Conservation (phyloP, 305 asterid species). For the Fraxinus xanthoxyloides region DNA sequence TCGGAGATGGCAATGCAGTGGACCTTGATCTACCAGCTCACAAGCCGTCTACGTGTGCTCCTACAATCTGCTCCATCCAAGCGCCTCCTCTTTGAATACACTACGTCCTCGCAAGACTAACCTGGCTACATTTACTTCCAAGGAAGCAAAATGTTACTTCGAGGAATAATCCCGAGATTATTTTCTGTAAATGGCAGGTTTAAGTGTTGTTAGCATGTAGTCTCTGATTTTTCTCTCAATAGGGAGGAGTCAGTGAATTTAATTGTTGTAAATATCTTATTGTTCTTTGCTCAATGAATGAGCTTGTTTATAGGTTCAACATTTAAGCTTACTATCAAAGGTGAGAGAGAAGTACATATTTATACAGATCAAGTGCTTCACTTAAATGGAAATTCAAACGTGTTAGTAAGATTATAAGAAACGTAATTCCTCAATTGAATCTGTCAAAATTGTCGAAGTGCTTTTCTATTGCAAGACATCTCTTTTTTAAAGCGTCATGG, state of each 20-base stretch:
- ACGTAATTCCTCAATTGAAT: background rate
- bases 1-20: conserved; percentile 99
- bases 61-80: conserved; percentile 92
- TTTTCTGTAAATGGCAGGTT: background rate
- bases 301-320: conserved; percentile 21
- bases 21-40: conserved; percentile 95
- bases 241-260: background rate
- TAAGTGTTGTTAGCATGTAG: background rate
- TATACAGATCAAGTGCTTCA: background rate
- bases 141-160: background rate
- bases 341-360: background rate
- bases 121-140: background rate
- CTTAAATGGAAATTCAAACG: background rate
- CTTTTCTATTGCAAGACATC: background rate
- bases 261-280: conserved; percentile 17
- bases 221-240: conserved; percentile 15
- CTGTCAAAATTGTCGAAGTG: background rate
- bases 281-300: conserved; percentile 19
- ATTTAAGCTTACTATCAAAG: background rate
- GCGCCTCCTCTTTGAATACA: conserved; percentile 87
- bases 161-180: background rate
- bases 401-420: background rate
- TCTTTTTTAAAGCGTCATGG: background rate
- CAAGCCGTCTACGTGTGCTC: conserved; percentile 87
- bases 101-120: conserved; percentile 91